phyloP scores from a whole-genome alignment of 2,329 filamentous ascomycete genomes.

The Cryphonectria naterciae region DNA sequence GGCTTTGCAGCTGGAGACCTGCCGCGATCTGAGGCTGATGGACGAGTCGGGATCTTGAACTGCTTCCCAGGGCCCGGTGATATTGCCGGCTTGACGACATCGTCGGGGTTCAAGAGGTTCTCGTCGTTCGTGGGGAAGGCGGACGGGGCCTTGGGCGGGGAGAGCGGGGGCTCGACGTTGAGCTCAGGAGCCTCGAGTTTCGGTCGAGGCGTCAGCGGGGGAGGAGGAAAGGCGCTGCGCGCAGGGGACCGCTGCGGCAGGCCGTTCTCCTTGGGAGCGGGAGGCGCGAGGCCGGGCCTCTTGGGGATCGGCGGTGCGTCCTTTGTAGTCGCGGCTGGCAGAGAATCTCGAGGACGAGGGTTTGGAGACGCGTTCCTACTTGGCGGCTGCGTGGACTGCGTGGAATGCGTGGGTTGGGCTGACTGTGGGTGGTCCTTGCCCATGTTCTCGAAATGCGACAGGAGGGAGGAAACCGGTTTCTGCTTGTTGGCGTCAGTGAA shows the following conservation, averaged over 20 bases:
- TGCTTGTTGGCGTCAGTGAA: conserved; percentile 42
- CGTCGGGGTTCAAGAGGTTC: conserved; percentile 53
- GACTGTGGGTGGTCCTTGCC: conserved; percentile 46
- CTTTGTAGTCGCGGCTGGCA: conserved; percentile 43
- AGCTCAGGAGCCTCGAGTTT: conserved; percentile 63
- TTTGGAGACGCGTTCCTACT: conserved; percentile 40
- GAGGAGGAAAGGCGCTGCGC: conserved; percentile 44
- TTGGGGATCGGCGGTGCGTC: conserved; percentile 39
- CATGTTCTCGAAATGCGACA: conserved; percentile 82
- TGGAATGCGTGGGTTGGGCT: conserved; percentile 34
- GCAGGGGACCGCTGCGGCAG: conserved; percentile 25
- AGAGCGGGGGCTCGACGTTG: conserved; percentile 70
- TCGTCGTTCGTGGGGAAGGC: conserved; percentile 45
- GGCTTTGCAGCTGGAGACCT: conserved; percentile 55
- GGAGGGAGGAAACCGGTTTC: conserved; percentile 82
- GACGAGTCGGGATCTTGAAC: conserved; percentile 59
- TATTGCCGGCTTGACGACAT: conserved; percentile 42
- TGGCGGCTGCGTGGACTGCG: conserved; percentile 35
- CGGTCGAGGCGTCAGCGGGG: conserved; percentile 50
- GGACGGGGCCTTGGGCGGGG: conserved; percentile 60
- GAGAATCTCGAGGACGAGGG: conserved; percentile 45
- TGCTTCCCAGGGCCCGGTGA: conserved; percentile 50
- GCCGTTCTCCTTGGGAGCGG: conserved; percentile 33
- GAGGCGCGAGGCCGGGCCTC: conserved; percentile 37
- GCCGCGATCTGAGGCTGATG: conserved; percentile 32